Base-by-base conservation (phyloP, 2,329 filamentous ascomycete genomes). In the Sclerotiophoma versabilis region DNA sequence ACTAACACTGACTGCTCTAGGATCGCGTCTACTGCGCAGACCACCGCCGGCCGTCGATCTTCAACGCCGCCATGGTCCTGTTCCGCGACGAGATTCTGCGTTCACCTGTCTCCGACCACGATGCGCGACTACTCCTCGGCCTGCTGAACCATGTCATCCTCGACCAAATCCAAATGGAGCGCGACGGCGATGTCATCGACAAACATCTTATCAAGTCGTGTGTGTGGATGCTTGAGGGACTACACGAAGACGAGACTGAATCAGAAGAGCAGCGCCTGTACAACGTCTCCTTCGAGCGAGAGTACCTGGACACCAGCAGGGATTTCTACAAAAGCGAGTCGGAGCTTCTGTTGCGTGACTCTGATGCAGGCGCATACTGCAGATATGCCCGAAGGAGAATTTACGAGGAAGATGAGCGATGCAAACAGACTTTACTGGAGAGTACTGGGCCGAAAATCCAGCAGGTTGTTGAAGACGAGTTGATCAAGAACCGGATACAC, bases 131-230 rank as follows among this genome's bases (percentile, higher is more conserved):
- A n/a, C 84, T 96, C 8, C 87, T 90, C 38, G 84, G 89, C 49
- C 85, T 96, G 6, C 79, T 98, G 22, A 91, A 90, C 65, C 85
- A 86, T 5, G 91, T 96, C 12, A 84, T 98, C 25, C 82, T 98
- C 3, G 93, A 96, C 59, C 91, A 97, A 76, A 90, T 99, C 61
- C 86, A 90, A 57, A 92, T 97, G 87, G 95, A 98, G 74, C 84
- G 95, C 23, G 87, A 92, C 54, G 95, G 93, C 23, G 92, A 97
- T 65, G 84, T 91, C 12, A 93, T 98, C 57, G 91, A 98, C 73
- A 87, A 90, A 63, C 84, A 86, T 29, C 81, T 96, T 4, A 86
- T 98, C 63, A 89, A 91, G 62, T 89, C 90, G 45, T 93, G 91
- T 71, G 84, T 92, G 2, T 87, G 90, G 64, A 97, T 99, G 92